A percentile compares a stretch with the other conserved stretches of the same genome.
These are phyloP conservation scores for Calocybe gambosa DNA, from an alignment of 1,284 basidiomycete genomes.

Conservation along the genomic window DNA sequence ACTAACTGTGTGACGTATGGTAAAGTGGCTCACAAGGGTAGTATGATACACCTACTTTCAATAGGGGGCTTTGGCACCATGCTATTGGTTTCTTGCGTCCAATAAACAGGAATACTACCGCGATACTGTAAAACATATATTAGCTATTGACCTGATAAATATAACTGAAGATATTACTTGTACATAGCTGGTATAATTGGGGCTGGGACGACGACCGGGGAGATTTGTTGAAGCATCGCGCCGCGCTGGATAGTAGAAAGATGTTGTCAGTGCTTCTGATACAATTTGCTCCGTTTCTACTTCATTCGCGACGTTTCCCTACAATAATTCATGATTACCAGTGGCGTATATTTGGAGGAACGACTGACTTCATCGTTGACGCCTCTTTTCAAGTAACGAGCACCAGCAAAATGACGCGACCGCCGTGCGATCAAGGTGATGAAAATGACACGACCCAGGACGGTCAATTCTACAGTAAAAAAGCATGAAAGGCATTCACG, in stretches of 20 bases:
- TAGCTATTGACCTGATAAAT: too few relatives aligned
- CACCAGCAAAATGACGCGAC: conserved; percentile 94
- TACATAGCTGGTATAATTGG: conserved; percentile 92
- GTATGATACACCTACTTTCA: conserved; percentile 59
- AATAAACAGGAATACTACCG: conserved; percentile 93
- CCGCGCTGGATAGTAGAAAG: conserved; percentile 70
- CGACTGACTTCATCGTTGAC: conserved; percentile 77
- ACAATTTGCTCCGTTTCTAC: conserved; percentile 99
- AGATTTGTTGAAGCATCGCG: conserved; percentile 24
- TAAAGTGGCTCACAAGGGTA: background rate
- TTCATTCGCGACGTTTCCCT: conserved; percentile 98
- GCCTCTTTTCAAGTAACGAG: conserved; percentile 91
- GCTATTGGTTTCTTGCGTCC: conserved; percentile 90
- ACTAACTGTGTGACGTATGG: conserved; percentile 54
- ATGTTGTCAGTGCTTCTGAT: conserved; percentile 87
- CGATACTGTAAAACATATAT: too few relatives aligned
- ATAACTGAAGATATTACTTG: conserved; percentile 56
- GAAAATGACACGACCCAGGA: conserved; percentile 87
- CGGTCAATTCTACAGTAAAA: conserved; percentile 68
- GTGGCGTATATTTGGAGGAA: background rate
- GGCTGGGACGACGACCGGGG: conserved; percentile 53
- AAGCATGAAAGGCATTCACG: background rate
- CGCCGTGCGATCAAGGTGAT: conserved; percentile 92
- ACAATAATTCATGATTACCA: background rate
- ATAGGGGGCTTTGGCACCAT: conserved; percentile 94